Evolutionary conservation across 352 stramenopile genomes (phyloP).

Genomic region (Phytopythium sindhum): DNA sequence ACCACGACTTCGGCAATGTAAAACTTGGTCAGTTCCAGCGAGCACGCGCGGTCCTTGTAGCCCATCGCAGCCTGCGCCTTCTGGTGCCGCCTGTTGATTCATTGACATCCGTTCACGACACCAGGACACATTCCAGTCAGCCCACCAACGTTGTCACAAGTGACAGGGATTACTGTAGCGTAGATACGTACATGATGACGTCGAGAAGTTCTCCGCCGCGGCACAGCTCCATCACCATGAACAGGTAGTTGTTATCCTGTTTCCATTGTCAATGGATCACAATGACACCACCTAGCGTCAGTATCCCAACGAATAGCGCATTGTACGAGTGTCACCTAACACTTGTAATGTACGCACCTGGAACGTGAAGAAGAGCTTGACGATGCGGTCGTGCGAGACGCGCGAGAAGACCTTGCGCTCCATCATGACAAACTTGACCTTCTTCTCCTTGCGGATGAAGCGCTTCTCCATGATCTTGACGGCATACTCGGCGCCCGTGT

Average conservation of each 20-base stretch:
- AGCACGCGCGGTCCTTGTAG: constrained; percentile 62
- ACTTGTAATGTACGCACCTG: constrained; percentile 36
- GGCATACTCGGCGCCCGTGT: constrained; percentile 80
- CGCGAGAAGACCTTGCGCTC: constrained; percentile 90
- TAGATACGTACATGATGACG: constrained; percentile 73
- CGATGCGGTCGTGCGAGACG: constrained; percentile 82
- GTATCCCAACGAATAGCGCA: too few species aligned
- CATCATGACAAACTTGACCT: constrained; percentile 91
- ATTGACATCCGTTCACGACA: background rate
- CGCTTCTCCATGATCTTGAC: constrained; percentile 93
- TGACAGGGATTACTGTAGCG: constrained; percentile 1
- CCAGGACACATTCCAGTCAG: background rate
- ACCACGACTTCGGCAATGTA: constrained; percentile 94
- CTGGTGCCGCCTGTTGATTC: constrained; percentile 56
- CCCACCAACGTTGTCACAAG: background rate
- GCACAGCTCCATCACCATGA: constrained; percentile 91
- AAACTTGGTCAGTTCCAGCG: constrained; percentile 86
- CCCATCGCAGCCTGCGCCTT: constrained; percentile 58
- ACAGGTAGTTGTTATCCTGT: constrained; percentile 81
- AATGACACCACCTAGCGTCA: background rate
- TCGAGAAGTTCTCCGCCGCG: constrained; percentile 83
- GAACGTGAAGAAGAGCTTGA: constrained; percentile 91
- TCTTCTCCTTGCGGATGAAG: constrained; percentile 90
- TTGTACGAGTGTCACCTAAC: background rate
- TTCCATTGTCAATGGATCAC: background rate